These are phyloP conservation scores for Chlorella sp. DNA, from an alignment of 139 green algal genomes.

Conservation along the genomic window DNA sequence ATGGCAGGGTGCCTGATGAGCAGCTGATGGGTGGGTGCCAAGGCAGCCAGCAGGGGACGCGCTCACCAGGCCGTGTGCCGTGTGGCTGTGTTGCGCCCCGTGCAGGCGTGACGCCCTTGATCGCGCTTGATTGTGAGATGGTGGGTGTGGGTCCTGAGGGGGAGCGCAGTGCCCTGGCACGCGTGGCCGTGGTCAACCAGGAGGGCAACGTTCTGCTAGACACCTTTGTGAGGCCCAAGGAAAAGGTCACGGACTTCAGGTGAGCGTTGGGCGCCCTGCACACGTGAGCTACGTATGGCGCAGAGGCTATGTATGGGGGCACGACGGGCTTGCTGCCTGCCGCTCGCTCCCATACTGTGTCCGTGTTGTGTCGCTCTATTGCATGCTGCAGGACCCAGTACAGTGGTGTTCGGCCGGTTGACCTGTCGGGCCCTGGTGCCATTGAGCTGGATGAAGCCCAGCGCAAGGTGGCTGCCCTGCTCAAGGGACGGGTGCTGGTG, in stretches of 20 bases:
- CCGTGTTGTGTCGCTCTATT: not conserved
- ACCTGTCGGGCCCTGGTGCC: conserved; percentile 3
- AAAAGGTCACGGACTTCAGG: conserved; percentile 78
- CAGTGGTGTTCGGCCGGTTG: conserved; percentile 41
- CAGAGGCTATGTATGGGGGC: too few relatives aligned
- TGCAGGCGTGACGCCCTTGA: conserved; percentile 29
- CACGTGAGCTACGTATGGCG: too few relatives aligned
- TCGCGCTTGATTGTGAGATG: conserved; percentile 97
- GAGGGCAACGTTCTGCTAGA: conserved; percentile 74
- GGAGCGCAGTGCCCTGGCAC: conserved; percentile 53
- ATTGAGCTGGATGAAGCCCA: conserved; percentile 5
- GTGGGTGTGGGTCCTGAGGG: conserved; percentile 78
- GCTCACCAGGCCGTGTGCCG: not conserved
- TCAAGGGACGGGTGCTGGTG: conserved; percentile 65
- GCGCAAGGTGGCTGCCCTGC: conserved; percentile 7
- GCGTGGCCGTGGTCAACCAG: conserved; percentile 74
- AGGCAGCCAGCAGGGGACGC: too few relatives aligned
- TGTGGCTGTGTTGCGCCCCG: not conserved
- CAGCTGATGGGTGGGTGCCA: not conserved
- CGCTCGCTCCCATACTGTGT: not conserved
- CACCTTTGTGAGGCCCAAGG: conserved; percentile 55
- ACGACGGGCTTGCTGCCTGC: not conserved
- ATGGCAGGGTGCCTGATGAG: too few relatives aligned
- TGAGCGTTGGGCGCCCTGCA: conserved; percentile 9
- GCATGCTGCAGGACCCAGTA: conserved; percentile 29